Evolutionary conservation across 768 basidiomycete genomes (phyloP).

Genomic region (Auricularia auricula-judae): DNA sequence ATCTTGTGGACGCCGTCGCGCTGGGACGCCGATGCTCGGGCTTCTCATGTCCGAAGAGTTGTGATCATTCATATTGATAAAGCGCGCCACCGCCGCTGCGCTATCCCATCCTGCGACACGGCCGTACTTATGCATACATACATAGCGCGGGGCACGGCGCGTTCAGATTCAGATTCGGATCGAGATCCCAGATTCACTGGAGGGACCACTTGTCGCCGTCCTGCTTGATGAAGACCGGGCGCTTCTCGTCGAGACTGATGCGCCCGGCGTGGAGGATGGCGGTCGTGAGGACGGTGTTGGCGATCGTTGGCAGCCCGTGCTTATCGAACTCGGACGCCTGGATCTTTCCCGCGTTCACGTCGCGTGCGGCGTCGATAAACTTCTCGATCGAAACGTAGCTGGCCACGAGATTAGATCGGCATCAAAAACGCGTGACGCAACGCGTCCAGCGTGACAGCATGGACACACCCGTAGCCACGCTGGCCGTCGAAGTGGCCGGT

Average conservation of each 20-base stretch:
- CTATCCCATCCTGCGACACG: neutral
- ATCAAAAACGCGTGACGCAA: neutral
- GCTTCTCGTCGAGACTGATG: constrained; percentile 81
- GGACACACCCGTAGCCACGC: constrained; percentile 63
- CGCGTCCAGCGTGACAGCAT: neutral
- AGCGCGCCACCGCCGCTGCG: neutral
- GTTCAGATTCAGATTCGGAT: too few species aligned
- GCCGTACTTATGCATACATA: neutral
- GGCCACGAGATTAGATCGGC: neutral
- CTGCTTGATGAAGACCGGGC: constrained; percentile 69
- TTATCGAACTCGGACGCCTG: constrained; percentile 65
- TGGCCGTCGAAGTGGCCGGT: constrained; percentile 92
- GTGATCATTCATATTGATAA: too few species aligned
- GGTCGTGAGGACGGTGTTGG: constrained; percentile 78
- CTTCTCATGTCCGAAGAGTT: too few species aligned
- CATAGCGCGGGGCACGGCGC: neutral
- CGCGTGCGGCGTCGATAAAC: constrained; percentile 75
- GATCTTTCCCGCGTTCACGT: constrained; percentile 60
- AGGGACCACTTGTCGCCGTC: constrained; percentile 54
- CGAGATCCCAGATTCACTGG: constrained; percentile 29
- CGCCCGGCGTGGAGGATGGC: constrained; percentile 87
- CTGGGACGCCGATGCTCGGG: too few species aligned
- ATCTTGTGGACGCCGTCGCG: too few species aligned
- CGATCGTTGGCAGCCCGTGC: constrained; percentile 77
- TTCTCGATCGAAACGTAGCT: constrained; percentile 77